Percentiles rank a stretch among this genome's conserved stretches.
Evolutionary conservation across 306 rosid genomes (phyloP).

Genomic region (Lablab purpureus): DNA sequence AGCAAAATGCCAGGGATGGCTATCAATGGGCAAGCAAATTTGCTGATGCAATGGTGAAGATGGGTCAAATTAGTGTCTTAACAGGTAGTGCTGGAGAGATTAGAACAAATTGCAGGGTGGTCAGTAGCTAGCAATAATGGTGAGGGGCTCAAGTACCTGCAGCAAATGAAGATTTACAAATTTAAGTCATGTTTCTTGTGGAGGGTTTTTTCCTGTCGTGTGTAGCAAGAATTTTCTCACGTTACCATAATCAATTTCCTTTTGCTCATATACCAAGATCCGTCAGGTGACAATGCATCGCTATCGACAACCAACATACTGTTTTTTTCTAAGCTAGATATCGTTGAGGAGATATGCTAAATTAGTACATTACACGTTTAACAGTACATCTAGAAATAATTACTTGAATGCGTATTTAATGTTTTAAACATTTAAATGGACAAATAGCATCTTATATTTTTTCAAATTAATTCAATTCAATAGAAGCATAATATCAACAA

Average conservation of each 20-base stretch:
- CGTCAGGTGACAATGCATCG: constrained; percentile 16
- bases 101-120: constrained; percentile 64
- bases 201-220: not conserved
- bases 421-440: not conserved
- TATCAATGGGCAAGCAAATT: constrained; percentile 58
- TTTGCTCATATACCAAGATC: not conserved
- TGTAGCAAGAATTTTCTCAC: constrained; percentile 11
- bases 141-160: constrained; percentile 25
- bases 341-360: not conserved
- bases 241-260: not conserved
- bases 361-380: not conserved
- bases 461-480: not conserved
- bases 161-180: constrained; percentile 24
- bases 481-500: not conserved
- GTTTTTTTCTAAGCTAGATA: not conserved
- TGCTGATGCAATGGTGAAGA: constrained; percentile 73
- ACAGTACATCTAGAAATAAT: not conserved
- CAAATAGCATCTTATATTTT: not conserved
- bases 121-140: constrained; percentile 41
- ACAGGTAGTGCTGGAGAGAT: constrained; percentile 69
- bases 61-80: constrained; percentile 67
- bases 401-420: not conserved
- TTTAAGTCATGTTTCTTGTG: constrained; percentile 35
- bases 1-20: constrained; percentile 55
- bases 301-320: not conserved